Percentiles rank a stretch among this genome's conserved stretches.
Conservation (phyloP, 2,329 filamentous ascomycete species). For the Penicillium nordicum region DNA sequence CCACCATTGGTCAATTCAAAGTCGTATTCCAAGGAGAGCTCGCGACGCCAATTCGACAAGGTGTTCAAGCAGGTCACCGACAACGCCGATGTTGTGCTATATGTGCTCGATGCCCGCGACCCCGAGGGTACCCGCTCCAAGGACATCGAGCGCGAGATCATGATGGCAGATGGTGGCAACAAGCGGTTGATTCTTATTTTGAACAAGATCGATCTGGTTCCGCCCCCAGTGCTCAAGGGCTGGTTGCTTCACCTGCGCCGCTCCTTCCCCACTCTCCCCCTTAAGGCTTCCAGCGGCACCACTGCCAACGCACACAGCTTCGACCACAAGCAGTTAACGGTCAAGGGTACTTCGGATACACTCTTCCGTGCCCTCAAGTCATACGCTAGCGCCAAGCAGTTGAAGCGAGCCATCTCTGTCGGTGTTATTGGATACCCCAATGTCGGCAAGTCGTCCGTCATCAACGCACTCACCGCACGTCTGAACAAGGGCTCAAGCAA, state of each 20-base stretch:
- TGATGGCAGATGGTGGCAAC: slow-evolving; percentile 77
- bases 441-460: slow-evolving; percentile 93
- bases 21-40: slow-evolving; percentile 53
- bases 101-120: slow-evolving; percentile 88
- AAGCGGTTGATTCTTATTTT: slow-evolving; percentile 88
- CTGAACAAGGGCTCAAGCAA: slow-evolving; percentile 61
- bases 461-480: slow-evolving; percentile 82
- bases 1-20: slow-evolving; percentile 43
- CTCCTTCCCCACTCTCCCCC: slow-evolving; percentile 86
- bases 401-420: slow-evolving; percentile 86
- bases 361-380: slow-evolving; percentile 88
- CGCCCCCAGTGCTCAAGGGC: slow-evolving; percentile 72
- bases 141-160: slow-evolving; percentile 85
- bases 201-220: slow-evolving; percentile 94
- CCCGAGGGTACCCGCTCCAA: slow-evolving; percentile 86
- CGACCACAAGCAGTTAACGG: slow-evolving; percentile 84
- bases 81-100: slow-evolving; percentile 83
- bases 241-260: slow-evolving; percentile 83
- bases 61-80: slow-evolving; percentile 92
- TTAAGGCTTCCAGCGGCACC: slow-evolving; percentile 77
- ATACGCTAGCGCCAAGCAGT: slow-evolving; percentile 74
- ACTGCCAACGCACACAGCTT: slow-evolving; percentile 85
- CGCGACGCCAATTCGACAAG: slow-evolving; percentile 88
- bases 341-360: slow-evolving; percentile 78
- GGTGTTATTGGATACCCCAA: slow-evolving; percentile 95